phyloP scores from a whole-genome alignment of 495 filamentous ascomycete genomes.

The Penicillium atrosanguineum region DNA sequence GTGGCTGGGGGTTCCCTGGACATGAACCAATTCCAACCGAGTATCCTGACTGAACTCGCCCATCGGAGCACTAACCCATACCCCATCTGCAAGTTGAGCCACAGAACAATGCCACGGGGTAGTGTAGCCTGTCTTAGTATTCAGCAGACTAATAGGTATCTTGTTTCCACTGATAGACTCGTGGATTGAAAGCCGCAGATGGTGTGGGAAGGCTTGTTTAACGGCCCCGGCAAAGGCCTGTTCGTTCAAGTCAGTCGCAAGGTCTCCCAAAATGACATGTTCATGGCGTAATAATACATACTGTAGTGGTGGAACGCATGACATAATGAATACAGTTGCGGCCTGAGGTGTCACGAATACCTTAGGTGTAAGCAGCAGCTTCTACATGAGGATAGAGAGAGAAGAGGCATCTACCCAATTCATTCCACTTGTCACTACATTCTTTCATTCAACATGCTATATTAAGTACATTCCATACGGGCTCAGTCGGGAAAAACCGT shows the following conservation, averaged over 20 bases:
- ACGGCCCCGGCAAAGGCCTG: slow-evolving; percentile 7
- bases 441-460: too few relatives aligned
- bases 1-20: slow-evolving; percentile 4
- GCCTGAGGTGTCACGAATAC: too few relatives aligned
- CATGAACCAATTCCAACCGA: slow-evolving; percentile 5
- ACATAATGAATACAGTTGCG: too few relatives aligned
- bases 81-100: slow-evolving; percentile 5
- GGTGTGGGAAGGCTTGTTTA: slow-evolving; percentile 2
- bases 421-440: too few relatives aligned
- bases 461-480: too few relatives aligned
- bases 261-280: neutral
- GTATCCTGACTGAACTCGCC: slow-evolving; percentile 6
- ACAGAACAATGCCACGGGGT: slow-evolving; percentile 11
- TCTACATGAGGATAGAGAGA: too few relatives aligned
- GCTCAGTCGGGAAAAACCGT: too few relatives aligned
- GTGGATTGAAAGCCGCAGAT: slow-evolving; percentile 10
- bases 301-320: too few relatives aligned
- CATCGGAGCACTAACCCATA: slow-evolving; percentile 5
- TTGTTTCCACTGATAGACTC: slow-evolving; percentile 7
- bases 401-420: too few relatives aligned
- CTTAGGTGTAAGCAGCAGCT: too few relatives aligned
- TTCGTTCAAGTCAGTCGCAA: neutral
- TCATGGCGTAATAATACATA: neutral
- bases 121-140: slow-evolving; percentile 6
- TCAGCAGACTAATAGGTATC: slow-evolving; percentile 8